phyloP scores from a whole-genome alignment of 2,329 filamentous ascomycete species.

The Raffaelea arxii region DNA sequence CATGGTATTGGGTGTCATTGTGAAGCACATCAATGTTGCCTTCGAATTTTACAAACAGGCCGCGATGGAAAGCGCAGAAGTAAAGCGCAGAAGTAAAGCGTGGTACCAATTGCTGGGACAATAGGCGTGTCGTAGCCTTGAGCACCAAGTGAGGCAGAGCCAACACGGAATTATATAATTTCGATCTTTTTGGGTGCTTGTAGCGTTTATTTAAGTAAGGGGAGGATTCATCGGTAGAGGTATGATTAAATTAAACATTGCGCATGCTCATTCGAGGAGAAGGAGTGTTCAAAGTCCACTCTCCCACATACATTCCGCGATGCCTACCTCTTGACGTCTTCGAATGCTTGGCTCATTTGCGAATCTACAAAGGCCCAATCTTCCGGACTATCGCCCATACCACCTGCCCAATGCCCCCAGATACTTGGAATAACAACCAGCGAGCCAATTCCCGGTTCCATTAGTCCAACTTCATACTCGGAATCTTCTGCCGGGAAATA shows the following conservation, averaged over 20 bases:
- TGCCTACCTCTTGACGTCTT: too few relatives aligned
- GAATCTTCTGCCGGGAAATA: constrained; percentile 79
- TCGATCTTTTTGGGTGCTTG: too few relatives aligned
- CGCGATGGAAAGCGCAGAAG: too few relatives aligned
- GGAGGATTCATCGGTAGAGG: too few relatives aligned
- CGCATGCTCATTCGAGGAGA: too few relatives aligned
- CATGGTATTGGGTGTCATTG: neutral
- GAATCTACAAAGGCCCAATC: constrained; percentile 3
- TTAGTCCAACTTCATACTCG: constrained; percentile 53
- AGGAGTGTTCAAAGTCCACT: too few relatives aligned
- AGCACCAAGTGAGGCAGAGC: too few relatives aligned
- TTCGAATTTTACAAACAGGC: neutral
- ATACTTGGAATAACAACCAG: constrained; percentile 5
- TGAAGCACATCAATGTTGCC: neutral
- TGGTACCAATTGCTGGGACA: neutral
- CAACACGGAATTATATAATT: too few relatives aligned
- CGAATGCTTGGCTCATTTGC: neutral
- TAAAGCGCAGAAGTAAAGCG: too few relatives aligned
- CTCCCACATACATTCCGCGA: too few relatives aligned
- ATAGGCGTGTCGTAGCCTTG: neutral
- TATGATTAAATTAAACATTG: too few relatives aligned
- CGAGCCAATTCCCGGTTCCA: constrained; percentile 1
- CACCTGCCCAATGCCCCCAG: constrained; percentile 7
- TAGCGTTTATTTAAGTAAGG: too few relatives aligned
- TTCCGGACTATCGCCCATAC: constrained; percentile 1